Conservation (phyloP, 345 rosid genomes). For the Abelmoschus esculentus region DNA sequence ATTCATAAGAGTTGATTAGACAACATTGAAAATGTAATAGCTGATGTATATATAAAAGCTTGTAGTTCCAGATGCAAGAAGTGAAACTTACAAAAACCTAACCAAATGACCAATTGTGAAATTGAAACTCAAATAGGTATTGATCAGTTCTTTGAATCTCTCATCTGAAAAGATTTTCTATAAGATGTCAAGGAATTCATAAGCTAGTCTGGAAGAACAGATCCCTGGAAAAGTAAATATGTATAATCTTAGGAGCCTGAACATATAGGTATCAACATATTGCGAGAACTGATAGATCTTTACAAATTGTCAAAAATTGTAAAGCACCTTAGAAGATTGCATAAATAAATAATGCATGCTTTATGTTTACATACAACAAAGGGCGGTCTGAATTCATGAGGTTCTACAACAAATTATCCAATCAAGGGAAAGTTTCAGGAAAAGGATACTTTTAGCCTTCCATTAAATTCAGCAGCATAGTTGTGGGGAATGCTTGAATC, state of each 20-base stretch:
- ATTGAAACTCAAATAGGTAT: conserved; percentile 33
- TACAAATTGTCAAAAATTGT: neutral
- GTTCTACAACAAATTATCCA: neutral
- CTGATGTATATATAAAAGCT: conserved; percentile 8
- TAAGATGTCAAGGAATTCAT: conserved; percentile 30
- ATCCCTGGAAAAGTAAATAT: neutral
- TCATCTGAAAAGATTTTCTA: conserved; percentile 59
- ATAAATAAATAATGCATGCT: neutral
- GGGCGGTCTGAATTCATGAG: neutral
- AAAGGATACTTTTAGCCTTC: conserved; percentile 64
- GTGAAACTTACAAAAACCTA: conserved; percentile 66
- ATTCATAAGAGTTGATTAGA: conserved; percentile 14
- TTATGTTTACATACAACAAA: neutral
- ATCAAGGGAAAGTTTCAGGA: neutral
- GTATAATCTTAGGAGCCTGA: neutral
- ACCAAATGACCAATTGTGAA: conserved; percentile 52
- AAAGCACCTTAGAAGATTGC: neutral
- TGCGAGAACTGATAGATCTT: neutral
- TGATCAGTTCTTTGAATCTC: conserved; percentile 57
- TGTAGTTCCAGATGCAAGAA: conserved; percentile 3
- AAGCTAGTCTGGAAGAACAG: neutral
- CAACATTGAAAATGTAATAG: conserved; percentile 8
- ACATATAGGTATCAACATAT: neutral
- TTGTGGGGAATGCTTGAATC: conserved; percentile 58
- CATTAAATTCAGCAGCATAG: conserved; percentile 58